Evolutionary conservation across 352 stramenopile species (phyloP).

Genomic region (Globisporangium perplexum): DNA sequence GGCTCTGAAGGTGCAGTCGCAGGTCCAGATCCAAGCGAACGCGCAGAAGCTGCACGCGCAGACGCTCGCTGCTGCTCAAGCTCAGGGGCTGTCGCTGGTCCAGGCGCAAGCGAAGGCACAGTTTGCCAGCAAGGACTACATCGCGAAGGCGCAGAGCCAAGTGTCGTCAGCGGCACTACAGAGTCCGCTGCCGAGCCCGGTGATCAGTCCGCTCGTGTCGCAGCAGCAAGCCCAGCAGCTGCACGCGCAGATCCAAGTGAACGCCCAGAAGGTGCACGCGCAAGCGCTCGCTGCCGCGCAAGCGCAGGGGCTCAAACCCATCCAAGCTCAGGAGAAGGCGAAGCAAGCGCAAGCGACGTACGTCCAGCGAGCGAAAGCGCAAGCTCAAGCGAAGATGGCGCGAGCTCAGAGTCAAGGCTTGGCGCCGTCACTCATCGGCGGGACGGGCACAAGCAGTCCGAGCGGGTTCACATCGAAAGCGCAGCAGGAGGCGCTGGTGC

Average conservation of each 20-base stretch:
- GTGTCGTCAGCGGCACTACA: slow-evolving; percentile 61
- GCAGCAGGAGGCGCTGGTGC: slow-evolving; percentile 88
- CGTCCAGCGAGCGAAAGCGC: slow-evolving; percentile 79
- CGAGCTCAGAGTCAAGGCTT: slow-evolving; percentile 59
- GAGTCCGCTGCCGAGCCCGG: slow-evolving; percentile 36
- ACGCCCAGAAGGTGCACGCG: slow-evolving; percentile 85
- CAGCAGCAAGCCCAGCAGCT: slow-evolving; percentile 84
- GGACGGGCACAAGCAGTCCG: slow-evolving; percentile 18
- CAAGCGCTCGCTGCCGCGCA: slow-evolving; percentile 85
- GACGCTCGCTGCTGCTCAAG: slow-evolving; percentile 75
- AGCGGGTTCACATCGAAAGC: slow-evolving; percentile 58
- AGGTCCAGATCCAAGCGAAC: slow-evolving; percentile 88
- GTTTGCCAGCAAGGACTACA: slow-evolving; percentile 87
- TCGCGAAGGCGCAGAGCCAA: slow-evolving; percentile 82
- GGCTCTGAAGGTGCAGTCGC: slow-evolving; percentile 77
- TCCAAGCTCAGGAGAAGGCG: slow-evolving; percentile 86
- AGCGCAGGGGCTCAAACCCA: slow-evolving; percentile 77
- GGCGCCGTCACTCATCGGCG: slow-evolving; percentile 26
- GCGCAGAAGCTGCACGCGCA: slow-evolving; percentile 86
- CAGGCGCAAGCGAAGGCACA: slow-evolving; percentile 85
- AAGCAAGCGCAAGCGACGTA: slow-evolving; percentile 88
- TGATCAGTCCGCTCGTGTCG: slow-evolving; percentile 49
- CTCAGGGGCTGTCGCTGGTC: slow-evolving; percentile 78
- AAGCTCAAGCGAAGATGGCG: slow-evolving; percentile 84
- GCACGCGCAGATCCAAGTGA: slow-evolving; percentile 86